Percentiles rank a stretch among this genome's conserved stretches.
phyloP scores from a whole-genome alignment of 1,284 basidiomycete species.

The Mycena citricolor region DNA sequence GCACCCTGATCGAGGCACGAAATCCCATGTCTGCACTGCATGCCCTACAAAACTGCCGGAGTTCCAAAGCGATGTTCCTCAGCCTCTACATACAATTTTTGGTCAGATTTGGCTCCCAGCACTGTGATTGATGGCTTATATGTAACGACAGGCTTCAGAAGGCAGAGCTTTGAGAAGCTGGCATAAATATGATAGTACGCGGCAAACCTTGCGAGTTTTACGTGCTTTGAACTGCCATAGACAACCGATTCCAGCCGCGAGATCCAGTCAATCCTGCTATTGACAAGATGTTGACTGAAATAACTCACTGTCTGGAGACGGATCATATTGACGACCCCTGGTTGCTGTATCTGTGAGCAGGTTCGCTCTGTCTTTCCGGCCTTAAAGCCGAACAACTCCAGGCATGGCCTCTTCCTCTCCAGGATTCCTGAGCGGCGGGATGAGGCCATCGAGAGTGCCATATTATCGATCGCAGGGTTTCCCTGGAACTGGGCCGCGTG shows the following conservation, averaged over 20 bases:
- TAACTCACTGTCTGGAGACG: too few species aligned
- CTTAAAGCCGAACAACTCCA: slow-evolving; percentile 30
- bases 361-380: slow-evolving; percentile 4
- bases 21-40: slow-evolving; percentile 80
- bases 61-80: slow-evolving; percentile 77
- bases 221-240: slow-evolving; percentile 36
- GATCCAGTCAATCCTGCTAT: slow-evolving; percentile 68
- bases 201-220: slow-evolving; percentile 1
- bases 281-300: slow-evolving; percentile 59
- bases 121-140: slow-evolving; percentile 3
- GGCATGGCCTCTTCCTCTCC: slow-evolving; percentile 79
- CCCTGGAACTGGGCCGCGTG: slow-evolving; percentile 98
- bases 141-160: slow-evolving; percentile 53
- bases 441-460: slow-evolving; percentile 82
- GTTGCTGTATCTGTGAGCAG: slow-evolving; percentile 77
- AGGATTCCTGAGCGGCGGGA: slow-evolving; percentile 71
- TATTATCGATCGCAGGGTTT: slow-evolving; percentile 78
- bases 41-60: slow-evolving; percentile 60
- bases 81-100: slow-evolving; percentile 82
- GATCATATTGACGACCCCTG: slow-evolving; percentile 75
- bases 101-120: slow-evolving; percentile 48
- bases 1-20: slow-evolving; percentile 73
- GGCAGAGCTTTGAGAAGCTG: slow-evolving; percentile 67
- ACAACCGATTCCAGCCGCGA: slow-evolving; percentile 71
- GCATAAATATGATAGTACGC: slow-evolving; percentile 72